Evolutionary conservation across 2,329 filamentous ascomycete genomes (phyloP), one percentile per base, ranked within the genome.

Genomic region (Fusarium udum): DNA sequence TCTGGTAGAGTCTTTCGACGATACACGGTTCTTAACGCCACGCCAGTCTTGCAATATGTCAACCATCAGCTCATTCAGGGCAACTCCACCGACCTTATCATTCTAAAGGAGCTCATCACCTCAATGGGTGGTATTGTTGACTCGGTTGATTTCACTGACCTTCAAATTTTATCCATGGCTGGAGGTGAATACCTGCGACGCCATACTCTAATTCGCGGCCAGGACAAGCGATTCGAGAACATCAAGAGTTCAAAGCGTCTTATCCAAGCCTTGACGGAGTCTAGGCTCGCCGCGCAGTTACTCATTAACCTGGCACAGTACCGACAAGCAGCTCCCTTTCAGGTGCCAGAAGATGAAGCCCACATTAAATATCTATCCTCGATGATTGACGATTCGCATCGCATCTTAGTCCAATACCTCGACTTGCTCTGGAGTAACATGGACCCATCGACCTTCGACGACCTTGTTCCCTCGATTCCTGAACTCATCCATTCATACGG

Each of bases 41-140:
- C 91, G 0, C 95, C 96, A 0, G 89, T 99, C 24, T 86, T 99
- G 57, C 93, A 95, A 81, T 98, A 98, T 80, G 93, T 98, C 72
- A 92, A 94, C 52, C 88, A 94, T 69, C 95, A 98, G 80, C 88
- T 99, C 10, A 89, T 91, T 56, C 88, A 88, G 56, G 93, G 95
- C 71, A 97, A 97, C 75, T 92, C 95, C 1, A 97, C 93, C 15
- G 95, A 98, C 80, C 87, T 99, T 39, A 94, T 97, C 72, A 93
- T 99, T 68, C 85, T 99, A 46, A 93, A 96, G 79, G 94, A 98
- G 78, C 89, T 99, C 68, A 92, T 98, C 58, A 91, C 91, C 40
- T 93, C 93, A 6, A 98, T 99, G 96, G 94, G 94, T 24, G 97
- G 97, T 51, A 95, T 99, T 67, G 92, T 95, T 18, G 91, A 95